Evolutionary conservation across 2,329 filamentous ascomycete genomes (phyloP), one percentile per base, ranked within the genome.

Genomic region (Paecilomyces fulvus): DNA sequence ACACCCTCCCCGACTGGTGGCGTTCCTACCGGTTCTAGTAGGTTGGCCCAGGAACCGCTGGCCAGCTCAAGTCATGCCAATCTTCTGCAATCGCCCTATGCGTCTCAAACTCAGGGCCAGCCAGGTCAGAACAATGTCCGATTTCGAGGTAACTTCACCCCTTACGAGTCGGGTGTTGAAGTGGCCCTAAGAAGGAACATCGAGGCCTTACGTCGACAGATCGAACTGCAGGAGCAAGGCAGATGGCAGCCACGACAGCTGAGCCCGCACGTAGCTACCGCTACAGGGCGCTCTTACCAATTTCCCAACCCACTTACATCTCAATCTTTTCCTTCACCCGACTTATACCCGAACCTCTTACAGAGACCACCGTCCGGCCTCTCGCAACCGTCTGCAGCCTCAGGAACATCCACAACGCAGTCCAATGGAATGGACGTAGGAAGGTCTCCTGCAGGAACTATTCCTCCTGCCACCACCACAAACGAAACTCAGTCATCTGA

Each of bases 171-270:
- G 12, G 60, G 65, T 23, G 56, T 65, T n/a, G 60, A 58, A 28
- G 55, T 58, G 37, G 58, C 60, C n/a, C 37, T 66, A 30, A 63
- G 61, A 17, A 60, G 60, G 23, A 64, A 61, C 33, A 59, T 64
- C 30, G 64, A 66, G 25, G 48, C 57, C 11, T 54, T 64, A 49
- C 65, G 63, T 14, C 63, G 61, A 21, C 60, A 63, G 37, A 52
- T 64, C 10, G 64, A 64, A 58, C 49, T 53, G 52, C 60, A 59
- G 52, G 58, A 61, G 17, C 59, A 54, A 52, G 52, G 49, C 23
- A 31, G 50, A n/a, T n/a, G 49, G 37, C 49, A 53, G 30, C 52
- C n/a, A 21, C 59, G 52, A 30, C 50, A 50, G 23, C 48, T 28
- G 53, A 55, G 31, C 54, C 48, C 8, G 43, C 43, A n/a, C 23